A percentile compares a stretch with the other conserved stretches of the same genome.
Evolutionary conservation across 108 stramenopile species (phyloP).

Genomic region (Mediolabrus comicus): DNA sequence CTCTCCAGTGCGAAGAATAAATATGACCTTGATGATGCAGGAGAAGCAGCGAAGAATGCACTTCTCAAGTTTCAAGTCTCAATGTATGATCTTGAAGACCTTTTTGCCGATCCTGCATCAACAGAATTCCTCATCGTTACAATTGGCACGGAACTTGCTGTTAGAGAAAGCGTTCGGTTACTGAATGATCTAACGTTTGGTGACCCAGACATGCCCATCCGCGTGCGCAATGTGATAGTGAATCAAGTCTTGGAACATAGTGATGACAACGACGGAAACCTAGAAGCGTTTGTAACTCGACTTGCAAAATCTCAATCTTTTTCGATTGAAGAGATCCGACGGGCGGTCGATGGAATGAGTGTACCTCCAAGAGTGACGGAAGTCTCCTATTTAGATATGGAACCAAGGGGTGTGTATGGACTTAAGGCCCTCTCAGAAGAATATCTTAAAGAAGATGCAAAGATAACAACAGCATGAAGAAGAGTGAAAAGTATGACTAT

Average conservation of each 20-base stretch:
- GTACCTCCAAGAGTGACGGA: slow-evolving; percentile 58
- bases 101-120: slow-evolving; percentile 77
- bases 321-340: slow-evolving; percentile 22
- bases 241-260: slow-evolving; percentile 82
- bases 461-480: not conserved
- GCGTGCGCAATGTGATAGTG: slow-evolving; percentile 80
- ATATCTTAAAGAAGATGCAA: slow-evolving; percentile 14
- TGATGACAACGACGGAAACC: slow-evolving; percentile 4
- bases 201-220: slow-evolving; percentile 83
- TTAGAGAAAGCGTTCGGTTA: slow-evolving; percentile 80
- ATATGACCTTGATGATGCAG: slow-evolving; percentile 67
- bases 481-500: too few relatives aligned
- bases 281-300: slow-evolving; percentile 27
- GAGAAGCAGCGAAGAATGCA: slow-evolving; percentile 62
- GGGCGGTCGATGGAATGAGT: slow-evolving; percentile 34
- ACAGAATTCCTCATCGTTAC: slow-evolving; percentile 94
- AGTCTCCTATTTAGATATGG: slow-evolving; percentile 70
- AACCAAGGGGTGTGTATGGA: slow-evolving; percentile 89
- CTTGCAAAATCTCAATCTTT: slow-evolving; percentile 32
- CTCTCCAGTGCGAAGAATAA: slow-evolving; percentile 41
- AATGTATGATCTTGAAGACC: slow-evolving; percentile 89
- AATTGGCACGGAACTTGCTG: slow-evolving; percentile 85
- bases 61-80: slow-evolving; percentile 81
- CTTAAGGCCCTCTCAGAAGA: slow-evolving; percentile 71
- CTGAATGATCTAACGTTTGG: slow-evolving; percentile 88